Conservation (phyloP, 352 stramenopile species). For the Halophytophthora batemanensis region DNA sequence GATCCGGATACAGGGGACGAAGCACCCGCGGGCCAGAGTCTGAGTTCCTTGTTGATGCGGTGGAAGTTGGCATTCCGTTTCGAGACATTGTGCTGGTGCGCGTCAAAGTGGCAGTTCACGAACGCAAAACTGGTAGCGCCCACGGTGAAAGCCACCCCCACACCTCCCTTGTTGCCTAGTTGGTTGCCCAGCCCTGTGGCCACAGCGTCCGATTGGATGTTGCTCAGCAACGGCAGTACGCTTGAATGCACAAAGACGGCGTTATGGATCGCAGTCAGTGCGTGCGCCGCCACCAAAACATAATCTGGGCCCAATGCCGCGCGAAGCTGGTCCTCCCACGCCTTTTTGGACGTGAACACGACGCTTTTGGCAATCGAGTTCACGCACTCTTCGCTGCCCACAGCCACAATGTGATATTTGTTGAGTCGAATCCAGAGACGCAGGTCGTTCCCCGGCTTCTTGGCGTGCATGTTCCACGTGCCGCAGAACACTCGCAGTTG, state of each 20-base stretch:
- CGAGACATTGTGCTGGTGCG: slow-evolving; percentile 85
- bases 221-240: slow-evolving; percentile 72
- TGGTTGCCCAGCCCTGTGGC: slow-evolving; percentile 93
- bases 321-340: slow-evolving; percentile 68
- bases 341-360: slow-evolving; percentile 90
- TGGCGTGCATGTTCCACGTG: slow-evolving; percentile 86
- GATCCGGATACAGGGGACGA: slow-evolving; percentile 13
- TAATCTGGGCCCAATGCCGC: slow-evolving; percentile 77
- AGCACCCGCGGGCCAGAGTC: slow-evolving; percentile 25
- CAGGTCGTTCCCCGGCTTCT: slow-evolving; percentile 59
- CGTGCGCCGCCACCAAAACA: slow-evolving; percentile 87
- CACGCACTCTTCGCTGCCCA: slow-evolving; percentile 94
- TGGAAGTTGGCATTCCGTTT: slow-evolving; percentile 92
- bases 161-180: slow-evolving; percentile 95
- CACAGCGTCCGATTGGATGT: slow-evolving; percentile 89
- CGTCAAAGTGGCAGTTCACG: slow-evolving; percentile 93
- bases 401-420: slow-evolving; percentile 83
- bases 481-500: slow-evolving; percentile 72
- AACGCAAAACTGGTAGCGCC: slow-evolving; percentile 88
- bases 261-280: slow-evolving; percentile 93
- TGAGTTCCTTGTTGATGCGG: slow-evolving; percentile 75
- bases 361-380: slow-evolving; percentile 90
- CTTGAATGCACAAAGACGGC: slow-evolving; percentile 91
- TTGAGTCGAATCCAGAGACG: slow-evolving; percentile 69
- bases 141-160: slow-evolving; percentile 86